Conservation (phyloP, 129 eudicot genomes). For the Smallanthus sonchifolius region DNA sequence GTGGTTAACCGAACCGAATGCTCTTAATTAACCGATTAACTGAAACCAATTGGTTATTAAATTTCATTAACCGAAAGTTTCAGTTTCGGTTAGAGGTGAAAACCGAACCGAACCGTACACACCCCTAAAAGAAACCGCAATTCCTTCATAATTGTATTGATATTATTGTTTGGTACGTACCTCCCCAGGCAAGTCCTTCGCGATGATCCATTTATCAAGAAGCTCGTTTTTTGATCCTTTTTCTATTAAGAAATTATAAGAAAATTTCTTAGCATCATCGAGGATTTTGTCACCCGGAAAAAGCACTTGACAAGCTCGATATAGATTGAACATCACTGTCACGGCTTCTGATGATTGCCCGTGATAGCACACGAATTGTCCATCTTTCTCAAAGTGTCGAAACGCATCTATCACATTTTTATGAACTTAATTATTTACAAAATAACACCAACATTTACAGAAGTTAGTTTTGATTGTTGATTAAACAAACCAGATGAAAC, state of each 20-base stretch:
- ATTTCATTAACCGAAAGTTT: no score
- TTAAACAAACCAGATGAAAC: constrained; percentile 1
- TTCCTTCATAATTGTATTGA: no score
- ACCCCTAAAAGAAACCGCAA: no score
- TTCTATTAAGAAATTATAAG: not conserved
- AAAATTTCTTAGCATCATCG: not conserved
- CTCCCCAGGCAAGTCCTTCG: constrained; percentile 11
- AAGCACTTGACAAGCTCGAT: constrained; percentile 4
- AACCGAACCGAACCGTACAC: no score
- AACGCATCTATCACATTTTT: not conserved
- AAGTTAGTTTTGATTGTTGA: not conserved
- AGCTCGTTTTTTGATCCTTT: constrained; percentile 2
- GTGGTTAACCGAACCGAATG: no score
- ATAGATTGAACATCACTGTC: constrained; percentile 8
- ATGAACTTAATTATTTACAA: not conserved
- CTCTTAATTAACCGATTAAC: no score
- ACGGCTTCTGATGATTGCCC: not conserved
- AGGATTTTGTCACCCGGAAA: constrained; percentile 11
- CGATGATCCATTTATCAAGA: constrained; percentile 9
- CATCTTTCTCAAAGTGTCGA: not conserved
- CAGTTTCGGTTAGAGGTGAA: no score
- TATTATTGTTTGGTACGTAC: no score
- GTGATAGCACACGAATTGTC: not conserved
- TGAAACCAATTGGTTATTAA: no score
- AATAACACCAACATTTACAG: no score